Percentiles rank a stretch among this genome's conserved stretches.
Conservation (phyloP, 192 early-diverging fungal genomes). For the Coemansia javaensis region DNA sequence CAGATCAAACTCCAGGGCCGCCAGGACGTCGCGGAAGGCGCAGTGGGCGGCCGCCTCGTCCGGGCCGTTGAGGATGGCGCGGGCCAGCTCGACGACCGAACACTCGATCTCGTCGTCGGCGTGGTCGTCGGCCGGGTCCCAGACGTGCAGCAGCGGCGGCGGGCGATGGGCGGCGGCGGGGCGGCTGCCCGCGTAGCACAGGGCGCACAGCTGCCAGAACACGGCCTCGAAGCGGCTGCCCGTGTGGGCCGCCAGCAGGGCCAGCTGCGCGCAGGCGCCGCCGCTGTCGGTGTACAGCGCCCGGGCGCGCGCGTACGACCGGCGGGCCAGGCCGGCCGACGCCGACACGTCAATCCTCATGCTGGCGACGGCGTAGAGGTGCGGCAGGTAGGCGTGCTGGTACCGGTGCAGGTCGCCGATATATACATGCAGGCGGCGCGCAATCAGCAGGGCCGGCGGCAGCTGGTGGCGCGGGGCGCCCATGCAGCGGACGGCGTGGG, state of each 20-base stretch:
- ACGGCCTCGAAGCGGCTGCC: slow-evolving; percentile 20
- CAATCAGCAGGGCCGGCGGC: slow-evolving; percentile 12
- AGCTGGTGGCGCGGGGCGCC: neutral
- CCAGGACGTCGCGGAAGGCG: slow-evolving; percentile 9
- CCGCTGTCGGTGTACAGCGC: slow-evolving; percentile 32
- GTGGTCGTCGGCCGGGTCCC: slow-evolving; percentile 1
- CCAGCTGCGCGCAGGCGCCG: slow-evolving; percentile 25
- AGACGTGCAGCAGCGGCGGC: neutral
- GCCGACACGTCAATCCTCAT: slow-evolving; percentile 8
- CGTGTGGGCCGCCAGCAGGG: slow-evolving; percentile 20
- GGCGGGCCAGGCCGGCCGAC: slow-evolving; percentile 16
- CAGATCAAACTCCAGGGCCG: slow-evolving; percentile 17
- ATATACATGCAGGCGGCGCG: slow-evolving; percentile 23
- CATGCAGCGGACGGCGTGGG: slow-evolving; percentile 3
- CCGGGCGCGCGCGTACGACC: slow-evolving; percentile 25
- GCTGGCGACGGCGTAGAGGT: slow-evolving; percentile 10
- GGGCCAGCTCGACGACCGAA: slow-evolving; percentile 18
- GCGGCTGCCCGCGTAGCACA: slow-evolving; percentile 23
- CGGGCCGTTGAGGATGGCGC: neutral
- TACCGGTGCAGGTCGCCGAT: slow-evolving; percentile 44
- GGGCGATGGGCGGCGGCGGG: neutral
- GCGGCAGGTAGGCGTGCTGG: slow-evolving; percentile 39
- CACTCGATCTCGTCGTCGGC: slow-evolving; percentile 23
- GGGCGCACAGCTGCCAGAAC: slow-evolving; percentile 39
- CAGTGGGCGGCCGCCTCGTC: neutral